Conservation (phyloP, 2,329 filamentous ascomycete genomes). For the Piedraia hortae region DNA sequence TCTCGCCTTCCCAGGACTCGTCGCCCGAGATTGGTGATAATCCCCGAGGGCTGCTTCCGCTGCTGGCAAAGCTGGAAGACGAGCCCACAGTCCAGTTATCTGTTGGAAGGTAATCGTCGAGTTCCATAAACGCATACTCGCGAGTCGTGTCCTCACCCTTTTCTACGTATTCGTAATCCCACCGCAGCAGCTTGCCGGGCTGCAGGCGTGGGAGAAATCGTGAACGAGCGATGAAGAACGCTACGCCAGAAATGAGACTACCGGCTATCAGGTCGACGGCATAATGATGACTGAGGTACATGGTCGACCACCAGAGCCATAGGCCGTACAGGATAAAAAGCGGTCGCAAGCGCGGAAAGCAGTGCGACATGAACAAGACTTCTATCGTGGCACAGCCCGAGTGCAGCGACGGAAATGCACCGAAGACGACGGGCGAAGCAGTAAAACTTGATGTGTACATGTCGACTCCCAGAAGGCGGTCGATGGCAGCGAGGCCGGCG, state of each 20-base stretch:
- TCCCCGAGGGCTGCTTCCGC: conserved; percentile 28
- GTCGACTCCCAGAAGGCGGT: conserved; percentile 70
- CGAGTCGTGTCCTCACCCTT: conserved; percentile 33
- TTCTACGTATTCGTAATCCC: conserved; percentile 90
- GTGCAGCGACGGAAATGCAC: conserved; percentile 82
- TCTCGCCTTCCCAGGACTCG: conserved; percentile 29
- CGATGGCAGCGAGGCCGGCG: conserved; percentile 66
- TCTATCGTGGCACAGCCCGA: conserved; percentile 71
- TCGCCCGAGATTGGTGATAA: conserved; percentile 27
- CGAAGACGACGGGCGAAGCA: conserved; percentile 73
- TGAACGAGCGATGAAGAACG: conserved; percentile 58
- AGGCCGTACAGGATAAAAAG: conserved; percentile 60
- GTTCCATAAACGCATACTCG: conserved; percentile 27
- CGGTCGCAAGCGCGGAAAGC: conserved; percentile 59
- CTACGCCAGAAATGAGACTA: conserved; percentile 31
- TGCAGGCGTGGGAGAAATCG: conserved; percentile 63
- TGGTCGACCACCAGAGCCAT: conserved; percentile 97
- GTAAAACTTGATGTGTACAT: conserved; percentile 84
- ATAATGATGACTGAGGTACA: conserved; percentile 95
- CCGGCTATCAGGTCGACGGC: conserved; percentile 78
- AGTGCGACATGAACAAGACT: conserved; percentile 75
- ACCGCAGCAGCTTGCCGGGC: conserved; percentile 59
- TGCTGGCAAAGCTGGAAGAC: conserved; percentile 36
- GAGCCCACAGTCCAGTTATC: conserved; percentile 82
- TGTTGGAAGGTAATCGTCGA: conserved; percentile 28